Base-by-base conservation (phyloP, 805 yeast species). In the Lachancea kluyveri region DNA sequence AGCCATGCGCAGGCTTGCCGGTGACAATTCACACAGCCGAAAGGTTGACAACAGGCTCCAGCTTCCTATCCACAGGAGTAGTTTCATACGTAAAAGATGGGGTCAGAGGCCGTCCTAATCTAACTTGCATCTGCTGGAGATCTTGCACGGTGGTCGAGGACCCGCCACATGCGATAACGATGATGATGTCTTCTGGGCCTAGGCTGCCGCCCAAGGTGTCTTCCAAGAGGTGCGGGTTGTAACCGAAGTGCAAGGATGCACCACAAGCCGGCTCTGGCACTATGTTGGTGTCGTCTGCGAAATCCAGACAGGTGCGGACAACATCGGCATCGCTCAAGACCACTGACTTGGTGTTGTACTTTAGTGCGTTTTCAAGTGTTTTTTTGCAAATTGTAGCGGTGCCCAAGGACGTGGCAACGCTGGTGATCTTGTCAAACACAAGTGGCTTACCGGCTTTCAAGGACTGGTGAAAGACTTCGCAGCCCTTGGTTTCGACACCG, bases 211-310 rank as follows among this genome's bases (percentile, higher is more conserved):
- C n/a, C n/a, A n/a, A n/a, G n/a, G n/a, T n/a, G n/a, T n/a, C n/a
- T n/a, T n/a, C n/a, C n/a, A n/a, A n/a, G n/a, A n/a, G n/a, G n/a
- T n/a, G n/a, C n/a, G n/a, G n/a, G n/a, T 64, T 50, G 43, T 66
- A 70, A 10, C 65, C 68, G 11, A 74, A 63, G 12, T 78, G 67
- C 17, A 79, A 50, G 0, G 84, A 74, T 2, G 82, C 81, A 3
- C 84, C 85, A 52, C 86, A 79, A 1, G 85, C 85, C 0, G 85
- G 84, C 49, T 79, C 86, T 0, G 77, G 71, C 14, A 74, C 59
- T 60, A 41, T 58, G 33, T 70, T 69, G 40, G 64, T 74, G 36
- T 72, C 74, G 3, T 61, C 46, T 5, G 75, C 71, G 43, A 67
- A 75, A 25, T 54, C 59, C 15, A 74, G 45, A 28, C 78, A 65